Evolutionary conservation across 2,329 filamentous ascomycete species (phyloP).

Genomic region (Nakataea oryzae): DNA sequence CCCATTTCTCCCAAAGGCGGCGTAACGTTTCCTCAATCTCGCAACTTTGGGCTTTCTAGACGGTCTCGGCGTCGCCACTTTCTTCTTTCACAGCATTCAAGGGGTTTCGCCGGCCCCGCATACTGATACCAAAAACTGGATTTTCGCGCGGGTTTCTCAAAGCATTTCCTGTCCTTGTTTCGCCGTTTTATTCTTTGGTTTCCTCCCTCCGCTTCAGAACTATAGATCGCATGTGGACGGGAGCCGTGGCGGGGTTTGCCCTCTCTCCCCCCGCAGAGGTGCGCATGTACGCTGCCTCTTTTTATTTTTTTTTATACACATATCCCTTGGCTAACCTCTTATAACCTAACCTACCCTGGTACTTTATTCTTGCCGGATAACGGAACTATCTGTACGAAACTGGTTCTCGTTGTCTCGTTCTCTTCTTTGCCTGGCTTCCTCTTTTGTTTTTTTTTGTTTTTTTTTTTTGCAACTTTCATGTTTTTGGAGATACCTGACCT

Average conservation of each 20-base stretch:
- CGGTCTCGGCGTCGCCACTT: background rate
- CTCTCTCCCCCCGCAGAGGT: background rate
- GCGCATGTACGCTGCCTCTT: background rate
- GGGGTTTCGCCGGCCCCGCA: background rate
- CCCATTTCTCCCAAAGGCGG: background rate
- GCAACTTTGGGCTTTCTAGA: background rate
- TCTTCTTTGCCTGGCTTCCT: conserved; percentile 1
- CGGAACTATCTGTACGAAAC: background rate
- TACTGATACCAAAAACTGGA: background rate
- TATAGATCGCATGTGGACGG: background rate
- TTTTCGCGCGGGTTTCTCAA: background rate
- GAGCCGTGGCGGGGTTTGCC: background rate
- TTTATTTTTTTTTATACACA: too few species aligned
- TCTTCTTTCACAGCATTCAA: background rate
- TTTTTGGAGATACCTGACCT: conserved; percentile 3
- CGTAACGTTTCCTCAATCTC: background rate
- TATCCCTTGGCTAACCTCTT: background rate
- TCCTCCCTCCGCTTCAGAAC: background rate
- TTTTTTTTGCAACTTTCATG: background rate
- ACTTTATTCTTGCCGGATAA: background rate
- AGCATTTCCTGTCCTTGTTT: background rate
- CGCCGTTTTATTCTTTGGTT: background rate
- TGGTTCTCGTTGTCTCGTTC: background rate
- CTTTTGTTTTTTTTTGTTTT: conserved; percentile 2
- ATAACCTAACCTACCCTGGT: background rate